phyloP scores from a whole-genome alignment of 331 rosid genomes.

The Acacia concinna region DNA sequence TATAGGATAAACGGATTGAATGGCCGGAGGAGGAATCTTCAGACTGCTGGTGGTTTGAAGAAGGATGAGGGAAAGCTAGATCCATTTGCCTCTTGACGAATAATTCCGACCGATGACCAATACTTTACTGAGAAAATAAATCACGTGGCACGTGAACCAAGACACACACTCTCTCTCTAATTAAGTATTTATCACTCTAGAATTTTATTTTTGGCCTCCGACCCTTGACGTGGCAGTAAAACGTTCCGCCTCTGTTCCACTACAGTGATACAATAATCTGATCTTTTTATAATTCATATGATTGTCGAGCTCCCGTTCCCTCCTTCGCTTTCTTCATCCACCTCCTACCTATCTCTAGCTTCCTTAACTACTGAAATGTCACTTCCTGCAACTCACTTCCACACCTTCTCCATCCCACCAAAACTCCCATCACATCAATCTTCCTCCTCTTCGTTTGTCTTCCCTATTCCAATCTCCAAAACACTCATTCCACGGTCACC shows the following conservation, averaged over 20 bases:
- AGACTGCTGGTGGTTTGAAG: too few relatives aligned
- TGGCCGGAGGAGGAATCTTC: too few relatives aligned
- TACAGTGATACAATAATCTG: neutral
- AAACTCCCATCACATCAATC: conserved; percentile 28
- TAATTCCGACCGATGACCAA: too few relatives aligned
- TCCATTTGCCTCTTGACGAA: too few relatives aligned
- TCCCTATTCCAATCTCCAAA: conserved; percentile 39
- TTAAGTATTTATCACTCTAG: too few relatives aligned
- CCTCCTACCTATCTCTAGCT: neutral
- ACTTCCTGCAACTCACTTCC: conserved; percentile 50
- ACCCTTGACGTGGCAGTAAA: neutral
- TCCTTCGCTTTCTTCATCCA: neutral
- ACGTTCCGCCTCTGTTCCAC: neutral
- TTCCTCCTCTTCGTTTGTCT: conserved; percentile 41
- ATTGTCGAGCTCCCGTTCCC: neutral
- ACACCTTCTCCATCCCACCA: conserved; percentile 34
- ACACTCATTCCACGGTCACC: conserved; percentile 22
- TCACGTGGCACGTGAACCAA: too few relatives aligned
- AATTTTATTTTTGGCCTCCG: neutral
- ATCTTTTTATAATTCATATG: neutral
- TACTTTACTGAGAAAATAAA: too few relatives aligned
- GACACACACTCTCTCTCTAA: too few relatives aligned
- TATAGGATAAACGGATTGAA: too few relatives aligned
- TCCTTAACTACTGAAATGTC: conserved; percentile 44
- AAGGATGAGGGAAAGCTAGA: too few relatives aligned